Evolutionary conservation across 2,329 filamentous ascomycete species (phyloP).

Genomic region (Diaporthe destruens): DNA sequence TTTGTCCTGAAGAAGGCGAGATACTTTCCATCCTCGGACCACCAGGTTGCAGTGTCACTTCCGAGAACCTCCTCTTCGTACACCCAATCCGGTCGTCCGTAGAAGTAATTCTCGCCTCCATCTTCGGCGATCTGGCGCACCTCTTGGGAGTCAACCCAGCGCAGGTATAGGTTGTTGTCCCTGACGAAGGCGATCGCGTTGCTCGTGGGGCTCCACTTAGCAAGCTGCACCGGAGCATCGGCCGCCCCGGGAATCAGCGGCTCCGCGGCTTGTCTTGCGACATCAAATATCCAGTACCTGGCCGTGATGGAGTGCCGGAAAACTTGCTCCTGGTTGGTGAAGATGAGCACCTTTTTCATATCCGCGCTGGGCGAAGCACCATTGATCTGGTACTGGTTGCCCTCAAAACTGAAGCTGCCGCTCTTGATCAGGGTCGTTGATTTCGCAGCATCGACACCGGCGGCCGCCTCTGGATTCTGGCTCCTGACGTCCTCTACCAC

Average conservation of each 20-base stretch:
- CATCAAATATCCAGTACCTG: constrained; percentile 92
- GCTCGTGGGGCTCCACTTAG: constrained; percentile 88
- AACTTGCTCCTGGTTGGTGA: constrained; percentile 78
- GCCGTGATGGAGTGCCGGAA: constrained; percentile 93
- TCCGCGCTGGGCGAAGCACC: constrained; percentile 83
- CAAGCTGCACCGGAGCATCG: constrained; percentile 80
- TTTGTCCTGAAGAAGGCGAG: constrained; percentile 94
- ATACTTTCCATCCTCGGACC: constrained; percentile 90
- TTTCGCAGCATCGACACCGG: constrained; percentile 56
- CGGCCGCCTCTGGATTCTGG: constrained; percentile 48
- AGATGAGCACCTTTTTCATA: constrained; percentile 87
- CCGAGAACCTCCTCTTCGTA: constrained; percentile 88
- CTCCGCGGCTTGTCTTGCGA: constrained; percentile 81
- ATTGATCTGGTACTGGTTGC: constrained; percentile 66
- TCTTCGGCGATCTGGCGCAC: constrained; percentile 85
- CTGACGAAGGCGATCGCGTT: constrained; percentile 90
- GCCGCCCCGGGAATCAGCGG: constrained; percentile 79
- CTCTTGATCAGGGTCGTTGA: constrained; percentile 82
- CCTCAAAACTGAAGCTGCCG: constrained; percentile 70
- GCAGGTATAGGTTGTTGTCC: constrained; percentile 90
- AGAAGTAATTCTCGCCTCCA: constrained; percentile 90
- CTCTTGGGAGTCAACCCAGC: constrained; percentile 68
- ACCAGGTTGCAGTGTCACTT: constrained; percentile 90
- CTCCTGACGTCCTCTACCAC: constrained; percentile 87
- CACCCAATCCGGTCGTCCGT: constrained; percentile 97